These are phyloP conservation scores for Thielaviopsis musarum DNA, from an alignment of 2,329 filamentous ascomycete genomes.

Conservation along the genomic window DNA sequence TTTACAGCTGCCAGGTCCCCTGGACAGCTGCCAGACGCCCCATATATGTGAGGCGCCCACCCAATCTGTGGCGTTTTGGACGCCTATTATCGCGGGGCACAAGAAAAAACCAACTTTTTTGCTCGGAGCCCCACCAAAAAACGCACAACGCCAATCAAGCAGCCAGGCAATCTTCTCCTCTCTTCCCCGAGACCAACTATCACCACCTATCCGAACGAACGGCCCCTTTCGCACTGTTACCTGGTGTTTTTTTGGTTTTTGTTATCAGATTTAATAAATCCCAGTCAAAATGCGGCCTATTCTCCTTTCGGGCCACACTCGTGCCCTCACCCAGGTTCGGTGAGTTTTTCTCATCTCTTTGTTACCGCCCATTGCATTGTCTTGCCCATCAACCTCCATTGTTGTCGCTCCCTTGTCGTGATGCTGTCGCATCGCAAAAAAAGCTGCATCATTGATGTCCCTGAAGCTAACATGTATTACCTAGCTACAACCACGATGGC, in stretches of 20 bases:
- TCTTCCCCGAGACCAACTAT: constrained; percentile 11
- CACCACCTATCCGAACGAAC: constrained; percentile 6
- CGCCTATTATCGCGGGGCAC: constrained; percentile 10
- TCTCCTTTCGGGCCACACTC: constrained; percentile 89
- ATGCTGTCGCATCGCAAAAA: constrained; percentile 1
- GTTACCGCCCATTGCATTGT: not conserved
- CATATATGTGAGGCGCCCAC: not conserved
- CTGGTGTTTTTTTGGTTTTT: not conserved
- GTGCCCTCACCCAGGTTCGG: constrained; percentile 89
- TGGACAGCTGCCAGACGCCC: constrained; percentile 1
- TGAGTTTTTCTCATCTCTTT: constrained; percentile 24
- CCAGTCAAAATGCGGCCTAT: constrained; percentile 78
- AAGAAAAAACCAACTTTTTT: constrained; percentile 13
- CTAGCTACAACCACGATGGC: constrained; percentile 79
- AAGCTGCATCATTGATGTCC: not conserved
- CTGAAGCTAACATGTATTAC: constrained; percentile 12
- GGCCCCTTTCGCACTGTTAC: not conserved
- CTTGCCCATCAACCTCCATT: constrained; percentile 11
- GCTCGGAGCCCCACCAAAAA: constrained; percentile 12
- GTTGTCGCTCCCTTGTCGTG: not conserved
- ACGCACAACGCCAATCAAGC: constrained; percentile 11
- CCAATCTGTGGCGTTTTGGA: not conserved
- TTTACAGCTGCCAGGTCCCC: not conserved
- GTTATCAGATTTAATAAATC: constrained; percentile 8
- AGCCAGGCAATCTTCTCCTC: constrained; percentile 8